Percentiles rank a stretch among this genome's conserved stretches.
Evolutionary conservation across 2,329 filamentous ascomycete genomes (phyloP).

Genomic region (Lasiodiplodia gonubiensis): DNA sequence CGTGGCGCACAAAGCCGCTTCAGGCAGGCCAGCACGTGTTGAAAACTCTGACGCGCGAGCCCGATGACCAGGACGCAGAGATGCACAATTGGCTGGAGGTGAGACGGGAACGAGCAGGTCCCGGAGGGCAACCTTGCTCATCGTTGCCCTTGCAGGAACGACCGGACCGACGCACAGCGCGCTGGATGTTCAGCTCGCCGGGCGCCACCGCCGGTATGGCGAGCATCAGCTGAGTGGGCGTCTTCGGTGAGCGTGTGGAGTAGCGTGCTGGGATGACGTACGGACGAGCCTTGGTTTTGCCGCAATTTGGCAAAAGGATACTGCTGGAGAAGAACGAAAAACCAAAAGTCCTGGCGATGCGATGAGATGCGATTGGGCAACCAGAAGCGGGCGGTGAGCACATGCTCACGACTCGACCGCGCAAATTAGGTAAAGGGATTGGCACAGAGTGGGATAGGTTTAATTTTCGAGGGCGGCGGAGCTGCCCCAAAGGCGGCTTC

Average conservation of each 20-base stretch:
- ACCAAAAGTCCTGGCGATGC: neutral
- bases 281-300: neutral
- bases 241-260: neutral
- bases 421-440: constrained; percentile 15
- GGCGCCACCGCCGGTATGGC: constrained; percentile 20
- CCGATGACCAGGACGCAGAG: neutral
- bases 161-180: constrained; percentile 5
- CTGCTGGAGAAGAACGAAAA: neutral
- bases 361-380: neutral
- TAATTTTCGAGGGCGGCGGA: constrained; percentile 18
- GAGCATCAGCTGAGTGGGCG: constrained; percentile 22
- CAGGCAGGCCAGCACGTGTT: neutral
- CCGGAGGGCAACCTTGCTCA: neutral
- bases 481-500: neutral
- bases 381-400: neutral
- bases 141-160: neutral
- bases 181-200: neutral
- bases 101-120: neutral
- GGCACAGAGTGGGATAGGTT: constrained; percentile 18
- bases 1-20: neutral
- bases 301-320: neutral
- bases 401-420: neutral
- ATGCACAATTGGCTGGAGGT: neutral
- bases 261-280: neutral
- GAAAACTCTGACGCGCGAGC: neutral